These are phyloP conservation scores for Discostella stelligera DNA, from an alignment of 352 stramenopile species.

Conservation along the genomic window DNA sequence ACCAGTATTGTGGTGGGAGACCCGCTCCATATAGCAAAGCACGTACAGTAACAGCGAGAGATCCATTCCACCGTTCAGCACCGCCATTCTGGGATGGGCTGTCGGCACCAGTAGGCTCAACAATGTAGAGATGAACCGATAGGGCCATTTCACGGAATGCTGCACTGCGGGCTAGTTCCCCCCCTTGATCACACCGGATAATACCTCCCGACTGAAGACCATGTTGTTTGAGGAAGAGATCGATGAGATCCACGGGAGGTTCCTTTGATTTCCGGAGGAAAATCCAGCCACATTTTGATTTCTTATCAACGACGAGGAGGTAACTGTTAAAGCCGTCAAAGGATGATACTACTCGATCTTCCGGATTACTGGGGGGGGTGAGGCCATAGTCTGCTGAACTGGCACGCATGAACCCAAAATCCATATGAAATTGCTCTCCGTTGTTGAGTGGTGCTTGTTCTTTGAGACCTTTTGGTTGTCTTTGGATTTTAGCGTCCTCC, in stretches of 20 bases:
- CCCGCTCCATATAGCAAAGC: constrained; percentile 19
- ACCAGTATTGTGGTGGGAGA: constrained; percentile 33
- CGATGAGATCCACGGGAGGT: constrained; percentile 3
- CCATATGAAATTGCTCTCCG: not conserved
- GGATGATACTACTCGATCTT: not conserved
- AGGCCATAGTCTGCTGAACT: not conserved
- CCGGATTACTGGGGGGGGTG: not conserved
- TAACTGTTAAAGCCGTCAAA: constrained; percentile 8
- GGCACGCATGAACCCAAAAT: constrained; percentile 17
- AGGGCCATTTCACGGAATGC: not conserved
- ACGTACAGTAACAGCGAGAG: constrained; percentile 6
- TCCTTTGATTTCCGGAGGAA: constrained; percentile 16
- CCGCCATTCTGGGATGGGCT: not conserved
- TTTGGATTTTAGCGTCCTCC: not conserved
- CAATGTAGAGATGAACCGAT: not conserved
- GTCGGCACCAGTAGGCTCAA: constrained; percentile 1
- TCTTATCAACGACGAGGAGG: constrained; percentile 8
- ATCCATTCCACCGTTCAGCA: constrained; percentile 27
- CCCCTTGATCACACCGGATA: constrained; percentile 1
- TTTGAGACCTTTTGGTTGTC: not conserved
- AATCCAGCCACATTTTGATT: constrained; percentile 6
- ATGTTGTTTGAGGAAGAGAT: not conserved
- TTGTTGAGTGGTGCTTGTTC: not conserved
- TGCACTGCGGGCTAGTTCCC: not conserved
- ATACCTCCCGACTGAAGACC: not conserved